These are phyloP conservation scores for Metarhizium rileyi DNA, from an alignment of 2,329 filamentous ascomycete species.

Conservation along the genomic window DNA sequence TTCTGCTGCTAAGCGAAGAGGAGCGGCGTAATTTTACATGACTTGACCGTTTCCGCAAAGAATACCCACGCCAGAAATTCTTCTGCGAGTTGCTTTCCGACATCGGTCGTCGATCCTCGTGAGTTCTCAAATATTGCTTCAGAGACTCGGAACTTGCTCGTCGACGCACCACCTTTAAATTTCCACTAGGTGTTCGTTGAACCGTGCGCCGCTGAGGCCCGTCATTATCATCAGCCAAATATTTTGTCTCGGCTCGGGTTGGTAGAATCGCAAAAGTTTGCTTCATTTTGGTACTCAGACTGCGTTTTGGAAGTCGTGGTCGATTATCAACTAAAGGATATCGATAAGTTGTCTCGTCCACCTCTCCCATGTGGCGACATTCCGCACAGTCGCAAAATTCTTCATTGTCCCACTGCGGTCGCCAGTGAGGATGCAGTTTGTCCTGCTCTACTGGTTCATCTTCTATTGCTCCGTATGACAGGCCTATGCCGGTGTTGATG, in stretches of 20 bases:
- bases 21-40: conserved; percentile 21
- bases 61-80: conserved; percentile 24
- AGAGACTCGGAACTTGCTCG: conserved; percentile 38
- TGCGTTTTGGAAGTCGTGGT: conserved; percentile 33
- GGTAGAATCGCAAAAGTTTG: conserved; percentile 53
- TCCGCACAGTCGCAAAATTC: conserved; percentile 21
- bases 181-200: conserved; percentile 48
- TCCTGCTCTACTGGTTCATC: conserved; percentile 40
- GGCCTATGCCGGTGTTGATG: conserved; percentile 17
- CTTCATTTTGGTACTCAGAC: conserved; percentile 44
- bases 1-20: conserved; percentile 34
- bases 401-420: conserved; percentile 37
- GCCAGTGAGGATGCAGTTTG: conserved; percentile 52
- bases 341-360: conserved; percentile 30
- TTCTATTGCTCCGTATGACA: conserved; percentile 31
- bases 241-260: conserved; percentile 29
- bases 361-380: conserved; percentile 25
- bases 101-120: conserved; percentile 26
- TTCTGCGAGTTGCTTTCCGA: conserved; percentile 13
- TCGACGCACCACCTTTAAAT: conserved; percentile 47
- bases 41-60: conserved; percentile 15
- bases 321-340: conserved; percentile 42
- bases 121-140: conserved; percentile 13
- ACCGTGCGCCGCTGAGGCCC: conserved; percentile 47
- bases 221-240: conserved; percentile 21